Evolutionary conservation across 495 filamentous ascomycete genomes (phyloP), one percentile per base, ranked within the genome.

Genomic region (Penicillium cosmopolitanum): DNA sequence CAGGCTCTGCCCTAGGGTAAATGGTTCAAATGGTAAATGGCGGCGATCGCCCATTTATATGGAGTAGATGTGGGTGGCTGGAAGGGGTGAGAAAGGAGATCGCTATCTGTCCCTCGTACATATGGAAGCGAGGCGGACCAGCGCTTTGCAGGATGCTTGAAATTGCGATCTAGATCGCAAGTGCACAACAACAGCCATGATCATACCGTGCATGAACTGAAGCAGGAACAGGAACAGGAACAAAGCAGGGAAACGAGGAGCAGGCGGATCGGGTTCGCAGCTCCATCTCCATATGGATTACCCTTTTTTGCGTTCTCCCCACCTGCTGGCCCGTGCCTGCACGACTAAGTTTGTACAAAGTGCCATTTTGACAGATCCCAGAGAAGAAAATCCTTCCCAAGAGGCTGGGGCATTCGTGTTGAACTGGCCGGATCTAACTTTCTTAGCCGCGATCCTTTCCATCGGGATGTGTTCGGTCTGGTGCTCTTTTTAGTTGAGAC

Each of bases 1-100:
- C 11, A 19, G 46, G 46, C 46, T 48, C 46, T 48, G 46, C 46
- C 46, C 46, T 48, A 48, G 46, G 46, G 46, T 44, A 44, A 44
- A 44, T 44, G 42, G 42, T 44, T 18, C 4, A 48, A 48, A 36
- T 52, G 50, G 50, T 36, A 6, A 28, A 28, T 28, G 1, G 46
- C 15, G 46, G 15, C 9, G 46, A 48, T 48, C 46, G 46, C 5
- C 46, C n/a, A 44, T 16, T 44, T 44, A 44, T 44, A 44, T 12
- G 15, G 12, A 38, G 4, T 38, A 38, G 36, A 18, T 1, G 42
- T 44, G 42, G 21, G 46, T 48, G 46, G 46, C 46, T 48, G 46
- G 46, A 44, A 44, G 16, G 42, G 9, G 6, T 7, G 42, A 44
- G 42, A 44, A 18, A 44, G 42, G 42, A 40, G 15, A 9, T 16